Base-by-base conservation (phyloP, 129 eudicot species). In the Centrapalus pauciflorus region DNA sequence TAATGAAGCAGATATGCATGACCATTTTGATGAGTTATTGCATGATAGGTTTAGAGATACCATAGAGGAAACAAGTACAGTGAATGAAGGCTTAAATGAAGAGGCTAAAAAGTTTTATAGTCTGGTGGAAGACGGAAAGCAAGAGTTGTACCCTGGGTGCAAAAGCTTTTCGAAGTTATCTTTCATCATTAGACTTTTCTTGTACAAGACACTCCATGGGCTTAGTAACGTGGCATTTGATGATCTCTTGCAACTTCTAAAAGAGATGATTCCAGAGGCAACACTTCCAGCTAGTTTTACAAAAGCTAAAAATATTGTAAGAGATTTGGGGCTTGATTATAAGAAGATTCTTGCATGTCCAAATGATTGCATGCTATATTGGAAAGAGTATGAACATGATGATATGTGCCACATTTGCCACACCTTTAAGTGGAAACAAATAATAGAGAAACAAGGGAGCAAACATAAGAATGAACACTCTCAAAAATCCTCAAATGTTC, bases 341-440 rank as follows among this genome's bases (percentile, higher is more conserved):
- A 24, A 61, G 19, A 61, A 61, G 67, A 40, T 61, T 6, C 51
- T 17, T 1, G 33, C 52, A 24, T 61, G 51, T 61, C 51, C 50
- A 38, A 61, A 35, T 61, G 50, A 61, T 61, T 61, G 67, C 19
- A 61, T 62, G 68, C 4, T 62, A 8, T 62, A 62, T 8, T 38
- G 33, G 68, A 26, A 37, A 4, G 33, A 37, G 16, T 7, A 37
- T 5, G 30, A 37, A 23, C 16, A 62, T 35, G 49, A 5, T 33
- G 51, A 40, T 6, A 12, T 13, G 8, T 60, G 66, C 17, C 13
- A 34, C 6, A 19, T 32, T 32, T 60, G 66, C 48, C 46, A 37
- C 1, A 12, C 52, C 17, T 40, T 51, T 23, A 37, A 25, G 51
- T 38, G 51, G 30, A 62, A 62, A 62, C 32, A 30, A 59, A 3